Conservation (phyloP, 305 asterid species). For the Fraxinus dipetala region DNA sequence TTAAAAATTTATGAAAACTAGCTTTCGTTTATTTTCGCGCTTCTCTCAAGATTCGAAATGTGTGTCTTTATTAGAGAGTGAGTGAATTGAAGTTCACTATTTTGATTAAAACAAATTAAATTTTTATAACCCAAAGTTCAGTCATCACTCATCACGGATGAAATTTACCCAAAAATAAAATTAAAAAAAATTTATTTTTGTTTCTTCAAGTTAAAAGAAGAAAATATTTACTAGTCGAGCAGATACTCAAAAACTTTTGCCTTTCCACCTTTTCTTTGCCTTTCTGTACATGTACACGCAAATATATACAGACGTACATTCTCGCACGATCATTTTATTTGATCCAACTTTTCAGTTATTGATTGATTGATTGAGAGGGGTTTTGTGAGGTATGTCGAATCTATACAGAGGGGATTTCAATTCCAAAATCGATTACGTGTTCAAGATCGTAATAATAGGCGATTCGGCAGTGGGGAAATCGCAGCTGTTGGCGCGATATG, state of each 20-base stretch:
- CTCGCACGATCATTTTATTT: background rate
- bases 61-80: background rate
- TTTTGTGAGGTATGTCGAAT: conserved; percentile 41
- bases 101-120: background rate
- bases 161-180: background rate
- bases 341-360: background rate
- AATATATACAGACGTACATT: background rate
- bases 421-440: conserved; percentile 67
- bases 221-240: background rate
- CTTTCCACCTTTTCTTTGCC: background rate
- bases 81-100: background rate
- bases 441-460: conserved; percentile 72
- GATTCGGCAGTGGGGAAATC: conserved; percentile 85
- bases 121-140: background rate
- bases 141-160: background rate
- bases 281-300: background rate
- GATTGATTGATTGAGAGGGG: background rate
- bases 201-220: too few relatives aligned
- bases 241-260: background rate
- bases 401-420: conserved; percentile 49
- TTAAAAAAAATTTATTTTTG: background rate
- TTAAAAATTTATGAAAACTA: too few relatives aligned
- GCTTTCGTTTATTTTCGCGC: too few relatives aligned
- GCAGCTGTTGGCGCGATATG: conserved; percentile 65
- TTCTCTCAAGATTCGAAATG: too few relatives aligned